Base-by-base conservation (phyloP, 108 stramenopile genomes). In the Cylindrotheca closterium region DNA sequence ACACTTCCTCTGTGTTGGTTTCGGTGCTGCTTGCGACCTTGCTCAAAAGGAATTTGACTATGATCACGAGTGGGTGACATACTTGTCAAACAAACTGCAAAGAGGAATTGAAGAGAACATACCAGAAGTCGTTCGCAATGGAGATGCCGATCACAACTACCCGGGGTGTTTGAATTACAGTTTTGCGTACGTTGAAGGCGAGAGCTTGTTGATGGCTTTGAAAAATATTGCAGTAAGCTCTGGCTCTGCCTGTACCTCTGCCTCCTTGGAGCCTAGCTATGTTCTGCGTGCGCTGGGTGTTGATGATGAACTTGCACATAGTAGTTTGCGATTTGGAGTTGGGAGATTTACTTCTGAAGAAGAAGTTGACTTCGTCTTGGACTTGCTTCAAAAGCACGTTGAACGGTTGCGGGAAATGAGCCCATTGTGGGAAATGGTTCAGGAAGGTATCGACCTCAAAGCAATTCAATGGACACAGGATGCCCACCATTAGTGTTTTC, bases 391-490 rank as follows among this genome's bases (percentile, higher is more conserved):
- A 61, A 70, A 80, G 67, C 98, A 99, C 70, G 99, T 99, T 4
- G 72, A 51, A 8, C 85, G 99, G 29, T 74, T 98, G 56, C 90
- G 98, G 24, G 97, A 98, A 59, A 99, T 98, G 99, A 87, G 84
- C 47, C 99, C 99, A 1, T 81, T 99, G 50, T 99, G 97, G 97
- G 99, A 99, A 75, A 95, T 99, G 96, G 98, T 98, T 18, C 97
- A 98, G 71, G 99, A 99, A 77, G 99, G 99, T 28, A 93, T 99
- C 60, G 99, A 99, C 68, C 80, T 99, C 58, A 97, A 95, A 68
- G 67, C 75, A 30, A 99, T 99, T 71, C 85, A 99, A 78, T 99
- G 99, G 99, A 87, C 87, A 19, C 98, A 99, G 71, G 99, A 99
- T 81, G 89, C 89, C 25, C 87, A 94, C 73, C 51, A 73, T 30